phyloP scores from a whole-genome alignment of 441 rosid species.

The Manihot esculenta region DNA sequence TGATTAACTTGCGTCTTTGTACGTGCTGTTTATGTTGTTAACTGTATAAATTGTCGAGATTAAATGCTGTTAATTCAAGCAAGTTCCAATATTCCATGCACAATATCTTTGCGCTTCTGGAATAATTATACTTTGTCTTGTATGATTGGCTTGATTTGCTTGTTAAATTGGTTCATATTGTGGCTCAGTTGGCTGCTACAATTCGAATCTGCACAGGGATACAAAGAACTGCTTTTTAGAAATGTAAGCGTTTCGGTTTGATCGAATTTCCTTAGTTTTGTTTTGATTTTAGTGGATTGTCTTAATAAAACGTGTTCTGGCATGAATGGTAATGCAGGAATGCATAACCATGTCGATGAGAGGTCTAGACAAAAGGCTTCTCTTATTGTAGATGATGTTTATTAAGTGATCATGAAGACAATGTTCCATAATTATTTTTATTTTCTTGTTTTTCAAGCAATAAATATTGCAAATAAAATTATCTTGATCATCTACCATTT shows the following conservation, averaged over 20 bases:
- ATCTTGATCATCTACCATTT: background rate
- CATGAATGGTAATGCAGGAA: slow-evolving; percentile 36
- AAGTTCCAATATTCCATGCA: no score
- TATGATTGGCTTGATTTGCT: background rate
- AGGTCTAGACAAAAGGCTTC: slow-evolving; percentile 61
- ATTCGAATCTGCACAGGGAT: slow-evolving; percentile 75
- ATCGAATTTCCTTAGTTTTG: background rate
- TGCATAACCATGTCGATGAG: slow-evolving; percentile 51
- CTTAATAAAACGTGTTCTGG: background rate
- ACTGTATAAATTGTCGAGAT: no score
- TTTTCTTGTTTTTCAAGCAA: background rate
- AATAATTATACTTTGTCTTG: no score
- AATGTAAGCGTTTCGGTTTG: slow-evolving; percentile 44
- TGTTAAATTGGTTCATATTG: background rate
- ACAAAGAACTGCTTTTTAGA: slow-evolving; percentile 63
- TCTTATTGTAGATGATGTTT: slow-evolving; percentile 68
- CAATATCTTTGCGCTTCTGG: no score
- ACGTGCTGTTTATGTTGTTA: no score
- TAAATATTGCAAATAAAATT: background rate
- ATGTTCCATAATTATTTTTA: background rate
- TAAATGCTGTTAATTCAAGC: no score
- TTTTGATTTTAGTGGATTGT: background rate
- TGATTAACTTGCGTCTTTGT: background rate
- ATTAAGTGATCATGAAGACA: slow-evolving; percentile 68
- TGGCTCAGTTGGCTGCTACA: slow-evolving; percentile 70